These are phyloP conservation scores for Filosporella fistucella DNA, from an alignment of 495 filamentous ascomycete species.

Conservation along the genomic window DNA sequence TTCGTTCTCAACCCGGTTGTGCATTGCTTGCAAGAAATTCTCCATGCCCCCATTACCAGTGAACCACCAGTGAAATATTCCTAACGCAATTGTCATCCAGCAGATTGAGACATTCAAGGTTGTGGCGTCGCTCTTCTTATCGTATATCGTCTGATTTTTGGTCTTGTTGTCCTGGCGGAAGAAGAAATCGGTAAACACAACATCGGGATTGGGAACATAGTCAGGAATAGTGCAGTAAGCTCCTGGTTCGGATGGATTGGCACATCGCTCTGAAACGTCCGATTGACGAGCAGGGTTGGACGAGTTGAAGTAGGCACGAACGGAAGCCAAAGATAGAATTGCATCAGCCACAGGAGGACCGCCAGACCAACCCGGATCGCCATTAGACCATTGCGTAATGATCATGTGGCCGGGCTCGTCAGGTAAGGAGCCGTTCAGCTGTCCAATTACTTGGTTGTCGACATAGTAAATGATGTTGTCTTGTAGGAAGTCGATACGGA, in stretches of 20 bases:
- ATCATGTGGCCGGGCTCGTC: constrained; percentile 55
- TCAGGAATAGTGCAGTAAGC: constrained; percentile 59
- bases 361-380: constrained; percentile 60
- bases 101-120: not conserved
- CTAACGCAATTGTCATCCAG: no score
- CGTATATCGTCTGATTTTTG: constrained; percentile 46
- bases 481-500: constrained; percentile 70
- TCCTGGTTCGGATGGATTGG: constrained; percentile 28
- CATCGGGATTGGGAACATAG: constrained; percentile 33
- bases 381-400: constrained; percentile 76
- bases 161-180: constrained; percentile 45
- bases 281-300: constrained; percentile 35
- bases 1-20: no score
- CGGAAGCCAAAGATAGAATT: constrained; percentile 54
- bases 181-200: constrained; percentile 51
- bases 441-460: constrained; percentile 48
- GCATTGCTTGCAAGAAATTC: no score
- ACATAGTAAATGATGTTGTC: constrained; percentile 59
- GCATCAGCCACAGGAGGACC: constrained; percentile 62
- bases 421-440: constrained; percentile 52
- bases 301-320: constrained; percentile 78
- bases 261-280: constrained; percentile 45
- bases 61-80: no score
- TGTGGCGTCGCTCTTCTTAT: not conserved
- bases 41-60: no score